phyloP scores from a whole-genome alignment of 2,329 filamentous ascomycete genomes.

The Talaromyces amestolkiae region DNA sequence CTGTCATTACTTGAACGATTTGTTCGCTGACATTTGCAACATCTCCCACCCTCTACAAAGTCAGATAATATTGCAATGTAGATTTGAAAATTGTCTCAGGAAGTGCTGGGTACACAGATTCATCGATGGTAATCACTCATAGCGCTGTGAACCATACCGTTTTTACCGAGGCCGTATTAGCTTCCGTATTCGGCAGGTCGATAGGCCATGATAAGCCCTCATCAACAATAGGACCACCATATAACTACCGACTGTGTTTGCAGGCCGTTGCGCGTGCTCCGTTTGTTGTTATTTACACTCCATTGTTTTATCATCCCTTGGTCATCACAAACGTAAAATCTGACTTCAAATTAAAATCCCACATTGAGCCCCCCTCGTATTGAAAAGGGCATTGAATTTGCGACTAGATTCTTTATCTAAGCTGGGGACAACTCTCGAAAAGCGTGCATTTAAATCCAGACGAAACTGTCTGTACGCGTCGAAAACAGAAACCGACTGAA shows the following conservation, averaged over 20 bases:
- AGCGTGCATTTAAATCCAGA: background rate
- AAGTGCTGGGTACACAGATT: background rate
- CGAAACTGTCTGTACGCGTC: background rate
- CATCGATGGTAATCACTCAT: background rate
- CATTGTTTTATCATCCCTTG: background rate
- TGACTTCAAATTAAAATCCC: background rate
- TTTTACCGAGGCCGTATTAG: background rate
- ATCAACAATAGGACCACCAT: background rate
- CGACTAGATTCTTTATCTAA: background rate
- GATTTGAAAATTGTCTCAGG: background rate
- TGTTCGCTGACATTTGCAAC: background rate
- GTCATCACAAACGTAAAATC: background rate
- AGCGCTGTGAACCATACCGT: background rate
- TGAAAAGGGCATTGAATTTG: background rate
- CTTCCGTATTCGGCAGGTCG: constrained; percentile 5
- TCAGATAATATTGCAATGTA: background rate
- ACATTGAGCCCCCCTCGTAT: background rate
- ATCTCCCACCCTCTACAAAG: too few species aligned
- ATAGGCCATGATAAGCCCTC: constrained; percentile 10
- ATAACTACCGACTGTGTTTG: background rate
- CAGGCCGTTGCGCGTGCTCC: background rate
- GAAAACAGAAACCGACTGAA: background rate
- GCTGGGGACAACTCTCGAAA: too few species aligned
- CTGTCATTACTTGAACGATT: background rate
- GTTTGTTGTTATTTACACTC: background rate